phyloP scores from a whole-genome alignment of 805 yeast species.

The Kazachstania kunashirensis region DNA sequence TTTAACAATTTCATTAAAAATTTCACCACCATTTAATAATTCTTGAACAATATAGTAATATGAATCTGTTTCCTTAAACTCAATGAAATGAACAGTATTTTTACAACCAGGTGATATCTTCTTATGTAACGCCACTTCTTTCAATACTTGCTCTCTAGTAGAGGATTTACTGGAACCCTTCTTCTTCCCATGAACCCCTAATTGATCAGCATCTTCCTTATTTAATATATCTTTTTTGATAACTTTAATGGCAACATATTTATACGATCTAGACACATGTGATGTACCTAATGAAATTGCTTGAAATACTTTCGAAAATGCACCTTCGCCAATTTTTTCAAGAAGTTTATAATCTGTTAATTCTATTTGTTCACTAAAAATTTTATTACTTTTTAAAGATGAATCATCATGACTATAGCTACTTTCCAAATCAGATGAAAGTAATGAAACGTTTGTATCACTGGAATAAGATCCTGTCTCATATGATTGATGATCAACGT shows the following conservation, averaged over 20 bases:
- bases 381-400: conserved; percentile 12
- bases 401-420: background rate
- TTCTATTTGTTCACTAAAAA: conserved; percentile 30
- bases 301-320: conserved; percentile 65
- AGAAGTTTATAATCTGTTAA: conserved; percentile 32
- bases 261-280: conserved; percentile 8
- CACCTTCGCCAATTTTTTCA: conserved; percentile 68
- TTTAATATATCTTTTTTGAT: conserved; percentile 55
- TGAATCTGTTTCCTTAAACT: conserved; percentile 52
- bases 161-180: conserved; percentile 16
- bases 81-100: conserved; percentile 54
- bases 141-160: conserved; percentile 50
- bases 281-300: conserved; percentile 32
- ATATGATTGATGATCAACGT: background rate
- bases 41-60: conserved; percentile 67
- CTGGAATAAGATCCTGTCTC: background rate
- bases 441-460: conserved; percentile 1
- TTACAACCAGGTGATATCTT: conserved; percentile 40
- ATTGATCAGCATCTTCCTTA: background rate
- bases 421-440: conserved; percentile 1
- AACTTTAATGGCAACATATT: conserved; percentile 42
- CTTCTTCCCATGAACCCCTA: conserved; percentile 5
- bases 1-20: conserved; percentile 57
- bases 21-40: conserved; percentile 67
- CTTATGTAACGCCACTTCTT: conserved; percentile 70